These are phyloP conservation scores for Aspergillus fijiensis DNA, from an alignment of 2,329 filamentous ascomycete genomes.

Conservation along the genomic window DNA sequence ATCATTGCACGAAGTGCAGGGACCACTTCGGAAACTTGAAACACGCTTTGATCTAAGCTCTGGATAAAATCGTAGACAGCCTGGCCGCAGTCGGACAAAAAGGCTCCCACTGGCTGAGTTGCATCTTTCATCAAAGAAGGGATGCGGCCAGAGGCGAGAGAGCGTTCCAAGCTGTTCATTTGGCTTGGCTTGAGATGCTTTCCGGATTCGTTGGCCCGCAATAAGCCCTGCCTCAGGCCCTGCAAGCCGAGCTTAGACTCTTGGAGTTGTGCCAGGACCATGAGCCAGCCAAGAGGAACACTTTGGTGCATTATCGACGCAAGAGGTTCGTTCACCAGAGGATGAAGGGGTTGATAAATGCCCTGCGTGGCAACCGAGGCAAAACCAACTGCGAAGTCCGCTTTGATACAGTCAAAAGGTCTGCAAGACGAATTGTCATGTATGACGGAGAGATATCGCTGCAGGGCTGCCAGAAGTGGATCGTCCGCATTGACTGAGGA, in stretches of 20 bases:
- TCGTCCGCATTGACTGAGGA: constrained; percentile 11
- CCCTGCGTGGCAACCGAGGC: constrained; percentile 28
- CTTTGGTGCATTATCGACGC: constrained; percentile 27
- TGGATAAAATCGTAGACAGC: constrained; percentile 38
- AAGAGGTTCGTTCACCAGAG: constrained; percentile 42
- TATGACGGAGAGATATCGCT: constrained; percentile 34
- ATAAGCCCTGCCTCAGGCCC: constrained; percentile 34
- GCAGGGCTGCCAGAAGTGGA: constrained; percentile 22
- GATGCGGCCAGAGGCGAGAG: constrained; percentile 41
- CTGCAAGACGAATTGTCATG: constrained; percentile 33
- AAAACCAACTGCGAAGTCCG: constrained; percentile 26
- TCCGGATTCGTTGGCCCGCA: constrained; percentile 32
- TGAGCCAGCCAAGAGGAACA: constrained; percentile 24
- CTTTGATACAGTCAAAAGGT: constrained; percentile 23
- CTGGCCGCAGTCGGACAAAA: constrained; percentile 40
- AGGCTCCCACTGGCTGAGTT: constrained; percentile 40
- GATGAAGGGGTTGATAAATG: constrained; percentile 37
- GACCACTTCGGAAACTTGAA: constrained; percentile 27
- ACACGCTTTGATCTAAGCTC: constrained; percentile 25
- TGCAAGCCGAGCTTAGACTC: constrained; percentile 40
- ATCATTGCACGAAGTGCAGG: constrained; percentile 35
- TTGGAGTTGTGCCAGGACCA: constrained; percentile 36
- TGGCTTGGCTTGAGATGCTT: constrained; percentile 41
- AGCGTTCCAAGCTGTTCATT: constrained; percentile 44
- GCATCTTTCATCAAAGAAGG: constrained; percentile 43